phyloP scores from a whole-genome alignment of 2,329 filamentous ascomycete species.

The Penicillium sp. region DNA sequence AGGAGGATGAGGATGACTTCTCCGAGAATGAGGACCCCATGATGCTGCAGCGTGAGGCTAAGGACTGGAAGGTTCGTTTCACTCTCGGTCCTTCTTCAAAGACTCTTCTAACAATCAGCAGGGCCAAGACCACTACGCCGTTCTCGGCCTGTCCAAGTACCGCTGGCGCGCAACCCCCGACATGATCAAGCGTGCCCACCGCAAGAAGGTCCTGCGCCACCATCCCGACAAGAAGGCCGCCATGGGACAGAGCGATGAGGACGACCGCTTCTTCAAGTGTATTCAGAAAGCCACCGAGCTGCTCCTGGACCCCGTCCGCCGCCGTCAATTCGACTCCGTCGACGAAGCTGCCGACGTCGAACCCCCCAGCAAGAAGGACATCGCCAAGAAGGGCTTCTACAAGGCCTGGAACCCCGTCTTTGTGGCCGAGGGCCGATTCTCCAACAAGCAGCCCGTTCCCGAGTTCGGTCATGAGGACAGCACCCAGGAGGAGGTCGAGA shows the following conservation, averaged over 20 bases:
- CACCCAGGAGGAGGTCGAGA: conserved; percentile 82
- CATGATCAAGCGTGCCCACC: conserved; percentile 97
- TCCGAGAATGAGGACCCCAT: conserved; percentile 90
- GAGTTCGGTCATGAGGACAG: conserved; percentile 78
- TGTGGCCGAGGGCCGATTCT: conserved; percentile 89
- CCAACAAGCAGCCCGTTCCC: conserved; percentile 82
- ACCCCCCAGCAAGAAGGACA: conserved; percentile 85
- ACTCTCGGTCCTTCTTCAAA: not conserved
- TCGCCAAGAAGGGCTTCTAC: conserved; percentile 75
- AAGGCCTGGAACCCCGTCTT: conserved; percentile 91
- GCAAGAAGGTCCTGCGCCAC: conserved; percentile 98
- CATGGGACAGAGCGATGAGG: conserved; percentile 70
- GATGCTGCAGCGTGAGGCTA: conserved; percentile 87
- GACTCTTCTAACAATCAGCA: conserved; percentile 35
- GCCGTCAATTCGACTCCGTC: conserved; percentile 93
- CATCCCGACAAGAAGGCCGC: conserved; percentile 99
- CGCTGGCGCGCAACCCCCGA: conserved; percentile 90
- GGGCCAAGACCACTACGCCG: conserved; percentile 96
- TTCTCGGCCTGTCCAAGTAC: conserved; percentile 88
- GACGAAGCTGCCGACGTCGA: conserved; percentile 91
- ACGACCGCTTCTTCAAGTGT: conserved; percentile 99
- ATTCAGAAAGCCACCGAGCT: conserved; percentile 98
- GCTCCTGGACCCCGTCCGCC: conserved; percentile 83
- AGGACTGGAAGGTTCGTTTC: conserved; percentile 92
- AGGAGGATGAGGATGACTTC: conserved; percentile 83